These are phyloP conservation scores for Petasospora rhodanensis DNA, from an alignment of 1,139 yeast genomes.

Conservation along the genomic window DNA sequence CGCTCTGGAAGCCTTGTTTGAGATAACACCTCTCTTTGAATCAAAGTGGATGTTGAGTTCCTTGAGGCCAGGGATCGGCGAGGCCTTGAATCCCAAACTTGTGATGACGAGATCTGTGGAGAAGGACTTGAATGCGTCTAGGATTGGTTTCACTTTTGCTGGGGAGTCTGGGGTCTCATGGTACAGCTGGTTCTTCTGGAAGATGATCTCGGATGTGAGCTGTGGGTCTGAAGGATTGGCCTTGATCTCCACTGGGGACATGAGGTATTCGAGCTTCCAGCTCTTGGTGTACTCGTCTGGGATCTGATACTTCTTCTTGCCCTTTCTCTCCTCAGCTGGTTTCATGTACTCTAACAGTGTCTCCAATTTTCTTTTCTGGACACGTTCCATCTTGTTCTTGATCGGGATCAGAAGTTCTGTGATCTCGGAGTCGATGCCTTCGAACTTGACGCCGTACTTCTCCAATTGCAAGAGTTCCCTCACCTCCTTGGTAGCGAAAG, in stretches of 20 bases:
- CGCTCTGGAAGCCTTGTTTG: constrained; percentile 59
- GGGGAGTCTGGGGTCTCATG: constrained; percentile 18
- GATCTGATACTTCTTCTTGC: constrained; percentile 19
- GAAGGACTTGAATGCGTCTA: constrained; percentile 4
- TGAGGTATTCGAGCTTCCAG: constrained; percentile 70
- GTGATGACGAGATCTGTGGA: constrained; percentile 65
- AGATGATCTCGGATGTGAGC: constrained; percentile 44
- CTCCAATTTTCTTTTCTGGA: constrained; percentile 63
- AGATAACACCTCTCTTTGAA: constrained; percentile 44
- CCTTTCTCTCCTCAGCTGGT: constrained; percentile 26
- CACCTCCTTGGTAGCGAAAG: constrained; percentile 89
- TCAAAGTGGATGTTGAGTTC: constrained; percentile 49
- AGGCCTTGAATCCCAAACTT: constrained; percentile 81
- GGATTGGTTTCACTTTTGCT: constrained; percentile 37
- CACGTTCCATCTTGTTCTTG: constrained; percentile 47
- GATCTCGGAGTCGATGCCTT: constrained; percentile 45
- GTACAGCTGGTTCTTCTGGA: constrained; percentile 42
- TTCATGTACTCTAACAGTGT: constrained; percentile 53
- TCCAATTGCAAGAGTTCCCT: constrained; percentile 73
- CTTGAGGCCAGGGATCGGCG: constrained; percentile 46
- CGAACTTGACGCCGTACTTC: constrained; percentile 49
- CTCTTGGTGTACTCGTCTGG: constrained; percentile 32
- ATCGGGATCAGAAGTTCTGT: constrained; percentile 39
- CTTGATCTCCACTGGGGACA: constrained; percentile 58
- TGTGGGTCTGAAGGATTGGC: constrained; percentile 31